Evolutionary conservation across 2,329 filamentous ascomycete genomes (phyloP).

Genomic region (Cercospora beticola): DNA sequence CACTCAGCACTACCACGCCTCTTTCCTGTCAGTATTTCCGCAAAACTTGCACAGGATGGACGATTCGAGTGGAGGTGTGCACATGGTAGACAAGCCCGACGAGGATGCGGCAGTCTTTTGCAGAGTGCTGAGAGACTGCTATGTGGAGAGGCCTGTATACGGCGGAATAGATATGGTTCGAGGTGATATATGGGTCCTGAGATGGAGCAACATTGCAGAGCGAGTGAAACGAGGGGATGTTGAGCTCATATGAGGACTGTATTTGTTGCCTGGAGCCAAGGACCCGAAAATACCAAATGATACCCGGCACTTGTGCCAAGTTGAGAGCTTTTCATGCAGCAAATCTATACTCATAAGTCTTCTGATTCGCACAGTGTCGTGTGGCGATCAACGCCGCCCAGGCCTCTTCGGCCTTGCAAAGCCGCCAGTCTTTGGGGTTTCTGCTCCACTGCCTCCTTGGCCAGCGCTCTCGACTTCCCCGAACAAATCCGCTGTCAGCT

Average conservation of each 20-base stretch:
- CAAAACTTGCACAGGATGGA: constrained; percentile 77
- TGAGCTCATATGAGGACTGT: constrained; percentile 53
- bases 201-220: constrained; percentile 59
- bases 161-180: constrained; percentile 46
- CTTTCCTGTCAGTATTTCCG: constrained; percentile 83
- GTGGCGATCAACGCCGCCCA: constrained; percentile 53
- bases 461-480: constrained; percentile 32
- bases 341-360: not conserved
- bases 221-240: constrained; percentile 74
- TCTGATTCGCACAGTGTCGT: not conserved
- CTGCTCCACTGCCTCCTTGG: constrained; percentile 61
- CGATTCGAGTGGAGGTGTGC: constrained; percentile 83
- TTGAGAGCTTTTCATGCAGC: not conserved
- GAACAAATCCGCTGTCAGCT: constrained; percentile 68
- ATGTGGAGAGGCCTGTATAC: constrained; percentile 58
- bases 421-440: constrained; percentile 59
- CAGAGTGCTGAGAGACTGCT: constrained; percentile 64
- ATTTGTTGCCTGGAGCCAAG: not conserved
- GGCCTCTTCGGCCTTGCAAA: constrained; percentile 80
- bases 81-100: constrained; percentile 90
- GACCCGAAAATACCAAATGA: not conserved
- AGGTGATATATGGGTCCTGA: constrained; percentile 58
- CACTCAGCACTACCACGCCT: constrained; percentile 78
- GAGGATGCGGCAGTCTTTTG: constrained; percentile 81
- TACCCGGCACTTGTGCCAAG: constrained; percentile 11